Base-by-base conservation (phyloP, 345 rosid species). In the Sisymbrium irio region DNA sequence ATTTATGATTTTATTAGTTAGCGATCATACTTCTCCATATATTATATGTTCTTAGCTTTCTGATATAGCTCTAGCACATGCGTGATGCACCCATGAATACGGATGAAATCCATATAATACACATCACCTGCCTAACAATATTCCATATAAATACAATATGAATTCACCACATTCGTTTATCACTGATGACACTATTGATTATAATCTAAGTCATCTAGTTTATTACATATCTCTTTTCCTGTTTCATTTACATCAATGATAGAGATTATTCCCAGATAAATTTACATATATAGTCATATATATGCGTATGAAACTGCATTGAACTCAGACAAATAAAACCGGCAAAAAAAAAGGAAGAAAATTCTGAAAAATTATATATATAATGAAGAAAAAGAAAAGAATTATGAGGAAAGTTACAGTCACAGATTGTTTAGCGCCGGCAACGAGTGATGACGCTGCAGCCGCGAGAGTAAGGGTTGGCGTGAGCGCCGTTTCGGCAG, bases 371-470 rank as follows among this genome's bases (percentile, higher is more conserved):
- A 7, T 44, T 56, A 57, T 65, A 74, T 56, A 74, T 32, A 41
- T 45, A 44, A 17, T n/a, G n/a, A 1, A 40, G 36, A 20, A 28
- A 35, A 15, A 47, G 2, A 35, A 70, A 77, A 57, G 22, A 65
- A 71, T 53, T 13, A 28, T 12, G 69, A 71, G 54, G 56, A 17
- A 50, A 40, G 33, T 35, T 35, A 60, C 51, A 22, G 19, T 33
- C 0, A 13, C 1, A 36, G 47, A 68, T 4, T n/a, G n/a, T 79
- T 39, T 30, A 89, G 64, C 86, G 67, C 72, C 97, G 81, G 88
- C 98, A 94, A 47, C 90, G 88, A 57, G 97, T 81, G 67, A 94
- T 91, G 71, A 70, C 65, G 69, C 85, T 88, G 83, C 98, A 94
- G 11, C 90, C 96, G 32, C 95, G 96, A 36, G 79, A 36, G 79